Base-by-base conservation (phyloP, 2,329 filamentous ascomycete species). In the Venturia aucupariae region DNA sequence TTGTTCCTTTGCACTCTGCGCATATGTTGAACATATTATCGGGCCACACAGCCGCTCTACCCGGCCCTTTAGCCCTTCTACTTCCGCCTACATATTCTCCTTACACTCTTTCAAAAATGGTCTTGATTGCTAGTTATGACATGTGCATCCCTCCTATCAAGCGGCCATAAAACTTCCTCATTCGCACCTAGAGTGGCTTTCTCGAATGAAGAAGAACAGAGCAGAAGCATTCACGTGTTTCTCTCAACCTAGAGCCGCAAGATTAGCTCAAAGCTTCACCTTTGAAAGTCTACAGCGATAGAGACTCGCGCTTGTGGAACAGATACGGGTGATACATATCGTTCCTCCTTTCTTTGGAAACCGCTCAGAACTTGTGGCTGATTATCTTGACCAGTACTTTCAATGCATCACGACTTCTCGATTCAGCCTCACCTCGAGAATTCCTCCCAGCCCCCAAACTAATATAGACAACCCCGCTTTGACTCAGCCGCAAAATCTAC, bases 241-340 rank as follows among this genome's bases (percentile, higher is more conserved):
- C 38, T 41, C 30, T 62, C 42, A 62, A 11, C 27, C 2, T 22
- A 17, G n/a, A 35, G 62, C 62, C 62, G 62, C 62, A 44, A 59
- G 51, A 64, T 57, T 35, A 57, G 41, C 42, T 8, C 8, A 41
- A 41, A 42, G 30, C 24, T 39, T 63, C 44, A 44, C 60, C 64
- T 65, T 27, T 57, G 59, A 62, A 64, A 59, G 60, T 60, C 64
- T 62, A 27, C 38, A 59, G 32, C 59, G 64, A 24, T 62, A 17
- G 51, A 65, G 64, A 62, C 32, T 62, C 64, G 60, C 64, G 64
- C 38, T 59, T 41, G 51, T 22, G 60, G 64, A 27, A 65, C 64
- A 65, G 64, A 65, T 65, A 65, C 64, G 64, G 64, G 60, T 60
- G 64, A 62, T 41, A 65, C 42, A 65, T 41, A n/a, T 46, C 15